These are phyloP conservation scores for Nigrograna mackinnonii DNA, from an alignment of 2,329 filamentous ascomycete species.

Conservation along the genomic window DNA sequence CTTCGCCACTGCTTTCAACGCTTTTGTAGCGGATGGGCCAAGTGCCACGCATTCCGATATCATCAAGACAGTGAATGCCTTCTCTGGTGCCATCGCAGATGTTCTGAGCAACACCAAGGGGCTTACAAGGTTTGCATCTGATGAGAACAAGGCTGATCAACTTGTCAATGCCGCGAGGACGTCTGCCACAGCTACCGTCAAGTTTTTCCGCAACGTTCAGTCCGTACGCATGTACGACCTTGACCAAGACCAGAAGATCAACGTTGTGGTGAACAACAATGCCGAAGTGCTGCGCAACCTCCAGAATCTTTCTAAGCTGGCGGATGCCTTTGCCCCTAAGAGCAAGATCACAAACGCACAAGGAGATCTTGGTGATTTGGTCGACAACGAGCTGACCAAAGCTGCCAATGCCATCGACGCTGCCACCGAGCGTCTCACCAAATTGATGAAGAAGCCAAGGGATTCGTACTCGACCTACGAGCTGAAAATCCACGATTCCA, in stretches of 20 bases:
- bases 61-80: constrained; percentile 89
- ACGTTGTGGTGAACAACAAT: constrained; percentile 96
- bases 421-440: constrained; percentile 84
- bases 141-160: constrained; percentile 91
- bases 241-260: constrained; percentile 89
- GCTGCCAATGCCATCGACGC: constrained; percentile 95
- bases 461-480: constrained; percentile 97
- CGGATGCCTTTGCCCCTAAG: constrained; percentile 88
- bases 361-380: constrained; percentile 89
- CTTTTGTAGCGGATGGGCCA: constrained; percentile 95
- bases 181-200: constrained; percentile 83
- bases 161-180: constrained; percentile 81
- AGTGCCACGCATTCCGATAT: constrained; percentile 88
- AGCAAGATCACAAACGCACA: constrained; percentile 78
- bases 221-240: constrained; percentile 92
- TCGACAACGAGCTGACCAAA: constrained; percentile 89
- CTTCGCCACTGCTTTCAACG: constrained; percentile 97
- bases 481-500: constrained; percentile 92
- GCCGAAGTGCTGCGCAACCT: constrained; percentile 94
- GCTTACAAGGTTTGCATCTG: constrained; percentile 86
- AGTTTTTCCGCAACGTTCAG: constrained; percentile 92
- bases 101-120: constrained; percentile 97
- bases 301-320: constrained; percentile 90
- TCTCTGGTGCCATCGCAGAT: constrained; percentile 87
- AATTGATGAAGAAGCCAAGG: constrained; percentile 93